Conservation (phyloP, 2,329 filamentous ascomycete genomes). For the Penicillium sp. region DNA sequence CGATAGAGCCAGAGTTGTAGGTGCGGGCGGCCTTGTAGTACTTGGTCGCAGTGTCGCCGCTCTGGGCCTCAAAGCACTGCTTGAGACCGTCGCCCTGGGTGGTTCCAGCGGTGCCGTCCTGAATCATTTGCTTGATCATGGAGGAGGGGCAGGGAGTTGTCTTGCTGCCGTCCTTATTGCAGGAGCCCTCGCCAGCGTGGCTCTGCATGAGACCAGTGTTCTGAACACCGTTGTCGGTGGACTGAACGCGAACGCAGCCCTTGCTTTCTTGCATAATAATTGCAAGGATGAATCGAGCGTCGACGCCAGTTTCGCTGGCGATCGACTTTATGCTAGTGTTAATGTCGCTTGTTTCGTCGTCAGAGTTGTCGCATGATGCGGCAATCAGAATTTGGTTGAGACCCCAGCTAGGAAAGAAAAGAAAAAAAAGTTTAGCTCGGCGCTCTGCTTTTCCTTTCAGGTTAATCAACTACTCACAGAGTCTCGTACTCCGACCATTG, state of each 20-base stretch:
- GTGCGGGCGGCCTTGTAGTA: slow-evolving; percentile 40
- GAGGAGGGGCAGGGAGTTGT: slow-evolving; percentile 27
- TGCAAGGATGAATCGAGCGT: slow-evolving; percentile 47
- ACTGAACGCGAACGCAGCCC: slow-evolving; percentile 47
- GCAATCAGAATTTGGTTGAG: slow-evolving; percentile 17
- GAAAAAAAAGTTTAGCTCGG: slow-evolving; percentile 12
- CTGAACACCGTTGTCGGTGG: slow-evolving; percentile 43
- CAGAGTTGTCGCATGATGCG: slow-evolving; percentile 25
- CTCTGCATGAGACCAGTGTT: slow-evolving; percentile 46
- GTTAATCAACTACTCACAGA: slow-evolving; percentile 21
- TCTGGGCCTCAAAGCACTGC: slow-evolving; percentile 32
- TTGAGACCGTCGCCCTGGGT: slow-evolving; percentile 36
- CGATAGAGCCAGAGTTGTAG: slow-evolving; percentile 46
- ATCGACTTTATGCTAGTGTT: slow-evolving; percentile 37
- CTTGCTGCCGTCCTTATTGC: slow-evolving; percentile 32
- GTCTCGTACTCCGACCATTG: slow-evolving; percentile 28
- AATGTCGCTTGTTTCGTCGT: slow-evolving; percentile 33
- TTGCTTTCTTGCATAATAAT: slow-evolving; percentile 49
- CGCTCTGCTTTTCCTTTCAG: slow-evolving; percentile 16
- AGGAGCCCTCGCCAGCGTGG: slow-evolving; percentile 33
- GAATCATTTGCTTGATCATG: slow-evolving; percentile 41
- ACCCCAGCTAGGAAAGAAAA: slow-evolving; percentile 7
- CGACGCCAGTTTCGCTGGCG: slow-evolving; percentile 32
- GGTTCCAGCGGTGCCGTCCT: slow-evolving; percentile 42
- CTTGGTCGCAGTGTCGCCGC: slow-evolving; percentile 22